Evolutionary conservation across 306 rosid species (phyloP).

Genomic region (Castanea crenata): DNA sequence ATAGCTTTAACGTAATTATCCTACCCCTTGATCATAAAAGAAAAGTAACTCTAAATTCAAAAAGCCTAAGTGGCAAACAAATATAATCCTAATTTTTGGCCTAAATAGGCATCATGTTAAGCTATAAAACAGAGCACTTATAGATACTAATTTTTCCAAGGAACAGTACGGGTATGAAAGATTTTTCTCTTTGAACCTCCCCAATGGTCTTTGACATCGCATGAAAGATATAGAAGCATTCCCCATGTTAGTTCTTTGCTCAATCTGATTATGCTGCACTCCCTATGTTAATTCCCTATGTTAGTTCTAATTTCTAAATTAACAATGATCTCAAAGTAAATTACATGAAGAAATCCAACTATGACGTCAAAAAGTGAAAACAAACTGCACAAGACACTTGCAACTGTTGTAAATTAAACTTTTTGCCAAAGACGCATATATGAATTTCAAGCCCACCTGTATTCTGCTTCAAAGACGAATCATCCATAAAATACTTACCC

Average conservation of each 20-base stretch:
- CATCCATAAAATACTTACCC: constrained; percentile 17
- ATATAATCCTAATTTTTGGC: no score
- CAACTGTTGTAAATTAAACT: background rate
- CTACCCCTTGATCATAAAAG: no score
- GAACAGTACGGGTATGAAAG: background rate
- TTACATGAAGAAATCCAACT: background rate
- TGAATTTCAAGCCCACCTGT: background rate
- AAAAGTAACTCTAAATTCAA: no score
- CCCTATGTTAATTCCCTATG: no score
- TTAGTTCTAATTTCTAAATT: no score
- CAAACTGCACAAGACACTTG: background rate
- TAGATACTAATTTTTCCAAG: background rate
- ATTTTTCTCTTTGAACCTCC: background rate
- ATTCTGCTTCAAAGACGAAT: background rate
- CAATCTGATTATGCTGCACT: background rate
- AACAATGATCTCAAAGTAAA: background rate
- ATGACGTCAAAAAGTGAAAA: background rate
- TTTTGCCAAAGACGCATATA: no score
- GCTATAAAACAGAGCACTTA: background rate
- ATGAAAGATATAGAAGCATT: background rate
- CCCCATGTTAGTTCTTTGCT: background rate
- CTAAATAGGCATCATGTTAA: no score
- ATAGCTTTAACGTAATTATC: no score
- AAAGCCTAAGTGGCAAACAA: no score
- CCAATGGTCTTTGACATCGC: no score